Conservation (phyloP, 2,329 filamentous ascomycete genomes). For the Cadophora sp. region DNA sequence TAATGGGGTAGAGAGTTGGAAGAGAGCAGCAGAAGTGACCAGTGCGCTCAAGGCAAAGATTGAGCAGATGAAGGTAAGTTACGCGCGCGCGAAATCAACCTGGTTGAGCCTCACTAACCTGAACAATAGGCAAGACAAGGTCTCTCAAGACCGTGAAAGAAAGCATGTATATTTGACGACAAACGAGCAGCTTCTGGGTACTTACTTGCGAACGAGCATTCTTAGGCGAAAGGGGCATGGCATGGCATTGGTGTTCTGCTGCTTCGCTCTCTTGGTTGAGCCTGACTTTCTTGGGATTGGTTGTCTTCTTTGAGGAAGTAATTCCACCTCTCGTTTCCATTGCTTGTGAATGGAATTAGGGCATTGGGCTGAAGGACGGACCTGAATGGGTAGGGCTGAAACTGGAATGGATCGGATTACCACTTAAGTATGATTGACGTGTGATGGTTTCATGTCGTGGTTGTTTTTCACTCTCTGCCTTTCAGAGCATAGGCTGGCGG, state of each 20-base stretch:
- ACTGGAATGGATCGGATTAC: constrained; percentile 2
- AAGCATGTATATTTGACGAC: constrained; percentile 16
- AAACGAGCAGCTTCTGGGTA: constrained; percentile 17
- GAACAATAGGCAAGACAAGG: constrained; percentile 55
- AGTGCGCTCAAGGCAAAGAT: constrained; percentile 97
- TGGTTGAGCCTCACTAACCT: constrained; percentile 20
- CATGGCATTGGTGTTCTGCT: constrained; percentile 25
- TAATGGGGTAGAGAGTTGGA: constrained; percentile 86
- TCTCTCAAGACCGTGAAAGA: constrained; percentile 51
- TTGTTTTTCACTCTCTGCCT: neutral
- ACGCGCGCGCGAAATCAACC: neutral
- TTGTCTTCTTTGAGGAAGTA: neutral
- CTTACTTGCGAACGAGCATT: constrained; percentile 22
- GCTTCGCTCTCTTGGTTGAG: constrained; percentile 9
- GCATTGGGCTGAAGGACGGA: neutral
- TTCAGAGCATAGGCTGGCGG: neutral
- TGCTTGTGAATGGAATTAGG: neutral
- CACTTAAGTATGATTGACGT: constrained; percentile 16
- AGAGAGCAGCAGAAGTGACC: constrained; percentile 94
- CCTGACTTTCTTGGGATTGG: neutral
- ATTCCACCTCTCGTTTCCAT: neutral
- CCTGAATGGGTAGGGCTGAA: neutral
- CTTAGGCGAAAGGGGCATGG: constrained; percentile 30
- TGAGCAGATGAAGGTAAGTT: constrained; percentile 90
- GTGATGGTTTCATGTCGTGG: constrained; percentile 10